Conservation (phyloP, 2,329 filamentous ascomycete species). For the Talaromyces verruculosus region DNA sequence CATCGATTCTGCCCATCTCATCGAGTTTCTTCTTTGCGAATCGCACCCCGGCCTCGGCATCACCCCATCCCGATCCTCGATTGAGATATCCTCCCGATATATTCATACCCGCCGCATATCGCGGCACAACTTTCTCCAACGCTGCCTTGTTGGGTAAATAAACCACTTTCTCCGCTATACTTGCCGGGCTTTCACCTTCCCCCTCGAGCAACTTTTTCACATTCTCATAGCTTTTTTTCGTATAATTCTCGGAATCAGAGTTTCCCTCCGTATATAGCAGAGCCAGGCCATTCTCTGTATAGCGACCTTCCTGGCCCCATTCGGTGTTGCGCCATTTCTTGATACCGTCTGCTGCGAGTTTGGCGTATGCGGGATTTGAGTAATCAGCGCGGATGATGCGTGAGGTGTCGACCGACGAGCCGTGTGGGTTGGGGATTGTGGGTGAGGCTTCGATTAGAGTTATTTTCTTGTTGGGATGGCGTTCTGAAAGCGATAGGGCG, state of each 20-base stretch:
- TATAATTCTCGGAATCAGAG: conserved; percentile 36
- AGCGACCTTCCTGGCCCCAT: conserved; percentile 47
- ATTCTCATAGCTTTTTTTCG: conserved; percentile 43
- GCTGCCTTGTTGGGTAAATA: conserved; percentile 36
- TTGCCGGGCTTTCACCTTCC: conserved; percentile 23
- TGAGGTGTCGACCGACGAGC: conserved; percentile 60
- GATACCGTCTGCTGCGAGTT: conserved; percentile 70
- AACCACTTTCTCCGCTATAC: conserved; percentile 29
- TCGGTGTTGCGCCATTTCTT: conserved; percentile 59
- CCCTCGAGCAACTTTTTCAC: conserved; percentile 36
- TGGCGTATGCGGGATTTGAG: conserved; percentile 72
- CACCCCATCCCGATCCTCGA: conserved; percentile 49
- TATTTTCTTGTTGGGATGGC: conserved; percentile 53
- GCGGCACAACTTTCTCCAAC: conserved; percentile 36
- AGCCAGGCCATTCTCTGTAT: conserved; percentile 46
- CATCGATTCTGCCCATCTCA: conserved; percentile 36
- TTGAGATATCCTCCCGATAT: conserved; percentile 48
- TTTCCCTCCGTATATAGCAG: conserved; percentile 40
- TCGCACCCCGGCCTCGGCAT: conserved; percentile 44
- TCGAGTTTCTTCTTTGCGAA: conserved; percentile 42
- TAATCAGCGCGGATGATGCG: conserved; percentile 75
- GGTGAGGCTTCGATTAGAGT: conserved; percentile 59
- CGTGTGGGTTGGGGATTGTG: conserved; percentile 58
- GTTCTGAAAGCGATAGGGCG: conserved; percentile 67
- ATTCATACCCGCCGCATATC: conserved; percentile 36